Percentiles rank a stretch among this genome's conserved stretches.
These are phyloP conservation scores for Spizellomyces sp. DNA, from an alignment of 192 early-diverging fungal species.

Conservation along the genomic window DNA sequence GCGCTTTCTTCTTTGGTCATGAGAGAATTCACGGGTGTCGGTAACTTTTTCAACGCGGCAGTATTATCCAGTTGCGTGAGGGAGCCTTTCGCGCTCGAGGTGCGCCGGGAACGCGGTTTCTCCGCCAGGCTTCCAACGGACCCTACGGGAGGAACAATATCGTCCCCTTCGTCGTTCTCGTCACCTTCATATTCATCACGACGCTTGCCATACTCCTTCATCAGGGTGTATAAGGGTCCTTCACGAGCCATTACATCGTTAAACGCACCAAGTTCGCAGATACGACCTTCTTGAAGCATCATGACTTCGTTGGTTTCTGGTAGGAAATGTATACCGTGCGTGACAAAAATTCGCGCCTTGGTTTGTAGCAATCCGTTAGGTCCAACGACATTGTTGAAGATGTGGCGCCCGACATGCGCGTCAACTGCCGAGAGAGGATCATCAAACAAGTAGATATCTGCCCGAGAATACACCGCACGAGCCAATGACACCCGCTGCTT, in stretches of 20 bases:
- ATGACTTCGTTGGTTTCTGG: slow-evolving; percentile 66
- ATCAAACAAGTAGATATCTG: slow-evolving; percentile 85
- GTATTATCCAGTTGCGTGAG: background rate
- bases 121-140: slow-evolving; percentile 9
- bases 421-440: slow-evolving; percentile 59
- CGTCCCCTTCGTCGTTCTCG: slow-evolving; percentile 7
- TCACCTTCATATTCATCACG: slow-evolving; percentile 36
- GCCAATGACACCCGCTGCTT: slow-evolving; percentile 59
- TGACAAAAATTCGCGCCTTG: slow-evolving; percentile 80
- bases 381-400: slow-evolving; percentile 89
- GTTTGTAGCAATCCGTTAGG: slow-evolving; percentile 78
- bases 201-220: slow-evolving; percentile 72
- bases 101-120: slow-evolving; percentile 5
- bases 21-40: slow-evolving; percentile 33
- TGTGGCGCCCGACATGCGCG: slow-evolving; percentile 73
- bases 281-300: slow-evolving; percentile 72
- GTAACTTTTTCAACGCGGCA: slow-evolving; percentile 5
- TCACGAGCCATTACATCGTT: slow-evolving; percentile 64
- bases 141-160: background rate
- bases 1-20: slow-evolving; percentile 82
- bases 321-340: slow-evolving; percentile 71
- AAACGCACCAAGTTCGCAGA: slow-evolving; percentile 71
- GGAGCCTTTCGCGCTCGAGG: background rate
- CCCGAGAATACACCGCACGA: slow-evolving; percentile 85
- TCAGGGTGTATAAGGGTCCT: slow-evolving; percentile 64